Conservation (phyloP, 1,139 yeast species). For the Ashbya aceris region DNA sequence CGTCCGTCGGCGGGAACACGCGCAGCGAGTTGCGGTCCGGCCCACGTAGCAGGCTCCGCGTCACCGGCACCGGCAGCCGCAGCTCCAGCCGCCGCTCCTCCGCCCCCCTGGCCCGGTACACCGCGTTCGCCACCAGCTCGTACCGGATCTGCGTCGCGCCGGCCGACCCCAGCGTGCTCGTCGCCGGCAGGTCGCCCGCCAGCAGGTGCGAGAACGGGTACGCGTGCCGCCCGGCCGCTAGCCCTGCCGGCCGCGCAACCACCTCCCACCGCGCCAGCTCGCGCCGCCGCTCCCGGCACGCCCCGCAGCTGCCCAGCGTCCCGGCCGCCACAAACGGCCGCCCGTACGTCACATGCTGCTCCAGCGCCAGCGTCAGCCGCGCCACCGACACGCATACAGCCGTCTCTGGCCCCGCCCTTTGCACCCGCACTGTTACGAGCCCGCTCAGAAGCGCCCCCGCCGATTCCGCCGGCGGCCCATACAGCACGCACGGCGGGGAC, state of each 20-base stretch:
- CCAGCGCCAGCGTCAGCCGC: conserved; percentile 43
- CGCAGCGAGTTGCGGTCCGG: conserved; percentile 81
- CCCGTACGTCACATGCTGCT: conserved; percentile 58
- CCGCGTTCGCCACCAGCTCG: conserved; percentile 58
- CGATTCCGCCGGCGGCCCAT: conserved; percentile 69
- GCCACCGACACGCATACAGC: neutral
- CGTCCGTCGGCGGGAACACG: conserved; percentile 91
- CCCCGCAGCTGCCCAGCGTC: conserved; percentile 41
- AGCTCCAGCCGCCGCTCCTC: conserved; percentile 30
- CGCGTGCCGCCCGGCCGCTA: conserved; percentile 63
- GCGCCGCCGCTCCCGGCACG: conserved; percentile 46
- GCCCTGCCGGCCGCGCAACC: conserved; percentile 44
- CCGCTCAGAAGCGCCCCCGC: conserved; percentile 86
- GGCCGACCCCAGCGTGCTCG: conserved; percentile 52
- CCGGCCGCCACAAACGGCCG: conserved; percentile 58
- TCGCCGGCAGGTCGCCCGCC: conserved; percentile 87
- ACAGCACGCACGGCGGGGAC: conserved; percentile 82
- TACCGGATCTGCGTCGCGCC: conserved; percentile 55
- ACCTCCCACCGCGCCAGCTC: conserved; percentile 88
- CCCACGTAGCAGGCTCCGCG: conserved; percentile 71
- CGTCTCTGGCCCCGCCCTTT: neutral
- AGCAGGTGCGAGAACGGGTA: conserved; percentile 90
- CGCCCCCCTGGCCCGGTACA: conserved; percentile 29
- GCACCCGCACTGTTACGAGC: neutral
- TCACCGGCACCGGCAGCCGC: conserved; percentile 61